A percentile compares a stretch with the other conserved stretches of the same genome.
These are phyloP conservation scores for Didymella exigua DNA, from an alignment of 2,329 filamentous ascomycete genomes.

Conservation along the genomic window DNA sequence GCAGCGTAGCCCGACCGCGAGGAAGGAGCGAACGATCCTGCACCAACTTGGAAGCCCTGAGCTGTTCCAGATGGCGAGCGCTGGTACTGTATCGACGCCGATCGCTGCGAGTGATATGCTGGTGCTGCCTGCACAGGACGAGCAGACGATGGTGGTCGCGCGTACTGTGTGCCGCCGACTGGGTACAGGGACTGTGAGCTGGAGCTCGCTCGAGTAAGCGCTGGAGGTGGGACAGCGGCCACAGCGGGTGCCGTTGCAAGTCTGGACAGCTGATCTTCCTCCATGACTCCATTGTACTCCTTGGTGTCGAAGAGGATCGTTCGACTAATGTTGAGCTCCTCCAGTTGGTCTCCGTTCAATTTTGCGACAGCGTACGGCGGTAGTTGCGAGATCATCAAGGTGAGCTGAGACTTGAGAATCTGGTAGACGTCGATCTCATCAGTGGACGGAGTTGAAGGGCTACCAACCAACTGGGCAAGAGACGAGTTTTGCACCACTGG, in stretches of 20 bases:
- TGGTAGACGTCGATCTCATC: constrained; percentile 69
- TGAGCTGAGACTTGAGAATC: constrained; percentile 74
- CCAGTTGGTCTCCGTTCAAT: constrained; percentile 83
- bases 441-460: constrained; percentile 67
- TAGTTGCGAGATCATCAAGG: constrained; percentile 73
- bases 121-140: constrained; percentile 39
- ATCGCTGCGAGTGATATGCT: constrained; percentile 46
- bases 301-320: constrained; percentile 75
- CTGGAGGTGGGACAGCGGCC: constrained; percentile 35
- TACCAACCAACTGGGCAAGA: constrained; percentile 60
- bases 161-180: constrained; percentile 37
- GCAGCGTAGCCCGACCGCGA: constrained; percentile 36
- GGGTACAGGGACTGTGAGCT: constrained; percentile 40
- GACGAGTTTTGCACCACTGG: constrained; percentile 71
- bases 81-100: constrained; percentile 46
- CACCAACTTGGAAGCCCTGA: constrained; percentile 39
- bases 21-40: constrained; percentile 35
- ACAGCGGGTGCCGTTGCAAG: constrained; percentile 50
- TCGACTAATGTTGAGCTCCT: constrained; percentile 79
- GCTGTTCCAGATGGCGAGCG: constrained; percentile 39
- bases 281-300: constrained; percentile 78
- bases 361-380: constrained; percentile 87
- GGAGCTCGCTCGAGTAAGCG: constrained; percentile 35
- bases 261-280: constrained; percentile 71
- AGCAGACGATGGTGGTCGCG: constrained; percentile 34